Percentiles rank a stretch among this genome's conserved stretches.
phyloP scores from a whole-genome alignment of 179 eudicot species.

The Camellia oleifera region DNA sequence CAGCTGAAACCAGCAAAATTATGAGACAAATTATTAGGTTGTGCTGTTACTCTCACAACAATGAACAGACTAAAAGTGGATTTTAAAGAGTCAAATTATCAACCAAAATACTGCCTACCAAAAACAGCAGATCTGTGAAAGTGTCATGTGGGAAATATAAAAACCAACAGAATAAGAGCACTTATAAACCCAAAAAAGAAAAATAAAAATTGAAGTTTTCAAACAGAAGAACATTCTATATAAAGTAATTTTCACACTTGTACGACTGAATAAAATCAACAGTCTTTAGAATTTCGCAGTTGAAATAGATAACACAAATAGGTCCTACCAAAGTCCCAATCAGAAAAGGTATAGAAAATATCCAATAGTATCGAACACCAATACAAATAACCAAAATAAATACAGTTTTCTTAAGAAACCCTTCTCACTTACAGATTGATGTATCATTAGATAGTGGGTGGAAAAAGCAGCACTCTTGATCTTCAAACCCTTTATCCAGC shows the following conservation, averaged over 20 bases:
- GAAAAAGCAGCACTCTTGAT: slow-evolving; percentile 66
- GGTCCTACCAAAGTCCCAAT: too few species aligned
- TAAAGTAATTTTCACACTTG: too few species aligned
- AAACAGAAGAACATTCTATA: too few species aligned
- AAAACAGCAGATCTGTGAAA: background rate
- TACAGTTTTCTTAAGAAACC: slow-evolving; percentile 1
- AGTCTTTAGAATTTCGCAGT: background rate
- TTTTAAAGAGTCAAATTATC: too few species aligned
- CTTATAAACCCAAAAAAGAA: too few species aligned
- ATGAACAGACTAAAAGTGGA: background rate
- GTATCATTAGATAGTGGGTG: slow-evolving; percentile 90
- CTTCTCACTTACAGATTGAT: slow-evolving; percentile 60
- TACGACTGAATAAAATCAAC: too few species aligned
- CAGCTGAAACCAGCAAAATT: slow-evolving; percentile 44
- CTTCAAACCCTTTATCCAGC: slow-evolving; percentile 80
- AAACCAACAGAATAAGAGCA: too few species aligned
- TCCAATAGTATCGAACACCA: too few species aligned
- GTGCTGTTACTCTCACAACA: background rate
- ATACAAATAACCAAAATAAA: background rate
- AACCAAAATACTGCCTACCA: background rate
- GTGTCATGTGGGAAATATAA: background rate
- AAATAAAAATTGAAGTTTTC: too few species aligned
- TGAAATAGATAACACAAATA: too few species aligned
- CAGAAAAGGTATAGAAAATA: too few species aligned
- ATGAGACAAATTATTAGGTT: slow-evolving; percentile 7